A percentile compares a stretch with the other conserved stretches of the same genome.
These are phyloP conservation scores for Exophiala sp. DNA, from an alignment of 2,329 filamentous ascomycete species.

Conservation along the genomic window DNA sequence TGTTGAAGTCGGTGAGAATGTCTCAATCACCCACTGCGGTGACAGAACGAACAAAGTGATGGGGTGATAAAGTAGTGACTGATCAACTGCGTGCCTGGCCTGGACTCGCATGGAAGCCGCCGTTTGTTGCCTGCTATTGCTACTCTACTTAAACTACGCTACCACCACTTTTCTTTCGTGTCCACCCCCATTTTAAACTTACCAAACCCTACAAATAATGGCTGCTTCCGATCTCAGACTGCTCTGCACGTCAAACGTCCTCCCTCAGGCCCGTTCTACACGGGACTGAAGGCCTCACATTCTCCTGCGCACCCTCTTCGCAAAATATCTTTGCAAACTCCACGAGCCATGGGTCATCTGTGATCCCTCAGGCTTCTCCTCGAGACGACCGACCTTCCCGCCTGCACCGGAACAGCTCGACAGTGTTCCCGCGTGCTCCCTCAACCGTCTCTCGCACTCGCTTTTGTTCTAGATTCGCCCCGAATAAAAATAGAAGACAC, in stretches of 20 bases:
- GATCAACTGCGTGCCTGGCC: neutral
- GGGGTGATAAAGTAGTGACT: neutral
- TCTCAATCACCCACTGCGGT: too few relatives aligned
- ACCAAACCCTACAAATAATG: conserved; percentile 23
- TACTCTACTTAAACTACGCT: conserved; percentile 1
- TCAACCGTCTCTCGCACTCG: conserved; percentile 21
- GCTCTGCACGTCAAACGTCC: conserved; percentile 25
- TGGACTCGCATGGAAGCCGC: neutral
- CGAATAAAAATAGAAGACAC: conserved; percentile 1
- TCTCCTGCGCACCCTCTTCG: conserved; percentile 23
- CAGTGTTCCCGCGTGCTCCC: conserved; percentile 21
- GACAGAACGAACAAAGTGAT: too few relatives aligned
- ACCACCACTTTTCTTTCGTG: conserved; percentile 9
- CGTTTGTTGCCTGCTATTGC: neutral
- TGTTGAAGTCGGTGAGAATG: too few relatives aligned
- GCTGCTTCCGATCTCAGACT: conserved; percentile 19
- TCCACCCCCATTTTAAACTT: conserved; percentile 10
- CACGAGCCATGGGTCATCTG: conserved; percentile 31
- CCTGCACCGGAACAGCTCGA: conserved; percentile 22
- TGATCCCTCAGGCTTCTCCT: conserved; percentile 22
- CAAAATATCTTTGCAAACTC: conserved; percentile 10
- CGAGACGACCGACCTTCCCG: conserved; percentile 18
- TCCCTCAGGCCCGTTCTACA: conserved; percentile 38
- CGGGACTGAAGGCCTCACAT: conserved; percentile 39
- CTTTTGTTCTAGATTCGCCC: conserved; percentile 4